Conservation (phyloP, 768 basidiomycete species). For the Phanerochaete sordida region DNA sequence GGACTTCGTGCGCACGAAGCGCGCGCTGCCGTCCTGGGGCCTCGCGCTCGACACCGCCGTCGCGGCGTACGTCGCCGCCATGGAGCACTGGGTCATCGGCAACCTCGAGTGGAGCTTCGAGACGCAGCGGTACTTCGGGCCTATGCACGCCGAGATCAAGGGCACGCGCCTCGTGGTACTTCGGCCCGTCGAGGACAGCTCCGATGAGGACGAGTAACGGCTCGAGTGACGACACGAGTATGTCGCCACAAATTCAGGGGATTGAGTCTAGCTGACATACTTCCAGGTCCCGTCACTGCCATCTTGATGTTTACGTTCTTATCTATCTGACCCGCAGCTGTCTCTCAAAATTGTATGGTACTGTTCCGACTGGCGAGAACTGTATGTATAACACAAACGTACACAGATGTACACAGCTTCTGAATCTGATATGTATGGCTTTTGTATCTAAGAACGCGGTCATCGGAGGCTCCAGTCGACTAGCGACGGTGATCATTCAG, state of each 20-base stretch:
- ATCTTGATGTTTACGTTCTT: no score
- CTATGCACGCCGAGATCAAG: constrained; percentile 47
- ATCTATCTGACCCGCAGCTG: no score
- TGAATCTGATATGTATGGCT: no score
- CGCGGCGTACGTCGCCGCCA: constrained; percentile 47
- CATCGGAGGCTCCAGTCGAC: no score
- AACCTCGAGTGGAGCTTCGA: constrained; percentile 71
- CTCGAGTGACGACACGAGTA: not conserved
- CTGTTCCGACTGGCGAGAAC: no score
- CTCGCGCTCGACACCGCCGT: constrained; percentile 44
- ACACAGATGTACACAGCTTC: no score
- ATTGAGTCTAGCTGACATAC: not conserved
- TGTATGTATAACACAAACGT: no score
- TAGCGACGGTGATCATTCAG: no score
- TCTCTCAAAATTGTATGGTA: no score
- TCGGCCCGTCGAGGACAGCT: not conserved
- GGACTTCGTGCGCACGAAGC: constrained; percentile 44
- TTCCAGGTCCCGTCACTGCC: no score
- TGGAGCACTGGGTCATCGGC: constrained; percentile 59
- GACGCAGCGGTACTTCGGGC: constrained; percentile 65
- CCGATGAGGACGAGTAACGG: not conserved
- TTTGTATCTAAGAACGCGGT: no score
- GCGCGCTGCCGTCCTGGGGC: constrained; percentile 46
- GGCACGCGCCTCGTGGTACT: constrained; percentile 21
- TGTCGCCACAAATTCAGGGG: not conserved